phyloP scores from a whole-genome alignment of 1,139 yeast species.

The Martiniozyma asiatica region DNA sequence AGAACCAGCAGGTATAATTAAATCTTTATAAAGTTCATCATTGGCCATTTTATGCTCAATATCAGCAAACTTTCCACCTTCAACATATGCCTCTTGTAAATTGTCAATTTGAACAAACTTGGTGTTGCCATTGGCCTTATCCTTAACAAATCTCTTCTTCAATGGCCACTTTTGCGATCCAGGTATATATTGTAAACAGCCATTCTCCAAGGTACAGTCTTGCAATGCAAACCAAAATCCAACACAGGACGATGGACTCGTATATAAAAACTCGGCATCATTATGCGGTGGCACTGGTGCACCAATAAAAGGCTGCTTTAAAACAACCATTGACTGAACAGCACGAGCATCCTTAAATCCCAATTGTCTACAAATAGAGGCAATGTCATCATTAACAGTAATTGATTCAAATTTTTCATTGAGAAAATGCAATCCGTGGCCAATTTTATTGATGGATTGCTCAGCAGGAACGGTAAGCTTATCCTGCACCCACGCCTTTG shows the following conservation, averaged over 20 bases:
- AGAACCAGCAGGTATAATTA: slow-evolving; percentile 64
- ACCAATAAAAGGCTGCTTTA: slow-evolving; percentile 67
- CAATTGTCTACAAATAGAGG: slow-evolving; percentile 40
- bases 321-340: slow-evolving; percentile 68
- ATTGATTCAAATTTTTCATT: slow-evolving; percentile 36
- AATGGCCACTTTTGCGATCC: slow-evolving; percentile 59
- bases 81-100: slow-evolving; percentile 14
- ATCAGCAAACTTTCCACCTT: slow-evolving; percentile 8
- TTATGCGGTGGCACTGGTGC: slow-evolving; percentile 73
- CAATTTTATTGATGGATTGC: slow-evolving; percentile 61
- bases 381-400: slow-evolving; percentile 41
- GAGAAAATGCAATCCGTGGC: slow-evolving; percentile 61
- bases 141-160: slow-evolving; percentile 53
- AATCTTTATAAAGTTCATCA: slow-evolving; percentile 31
- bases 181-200: slow-evolving; percentile 63
- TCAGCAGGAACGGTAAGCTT: slow-evolving; percentile 40
- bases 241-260: slow-evolving; percentile 58
- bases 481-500: slow-evolving; percentile 50
- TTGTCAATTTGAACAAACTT: slow-evolving; percentile 26
- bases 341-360: slow-evolving; percentile 56
- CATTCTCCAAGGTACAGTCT: slow-evolving; percentile 56
- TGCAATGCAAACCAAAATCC: slow-evolving; percentile 83
- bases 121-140: slow-evolving; percentile 40
- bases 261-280: slow-evolving; percentile 63
- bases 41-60: slow-evolving; percentile 18